phyloP scores from a whole-genome alignment of 148 eudicot genomes.

The Bassia scoparia region DNA sequence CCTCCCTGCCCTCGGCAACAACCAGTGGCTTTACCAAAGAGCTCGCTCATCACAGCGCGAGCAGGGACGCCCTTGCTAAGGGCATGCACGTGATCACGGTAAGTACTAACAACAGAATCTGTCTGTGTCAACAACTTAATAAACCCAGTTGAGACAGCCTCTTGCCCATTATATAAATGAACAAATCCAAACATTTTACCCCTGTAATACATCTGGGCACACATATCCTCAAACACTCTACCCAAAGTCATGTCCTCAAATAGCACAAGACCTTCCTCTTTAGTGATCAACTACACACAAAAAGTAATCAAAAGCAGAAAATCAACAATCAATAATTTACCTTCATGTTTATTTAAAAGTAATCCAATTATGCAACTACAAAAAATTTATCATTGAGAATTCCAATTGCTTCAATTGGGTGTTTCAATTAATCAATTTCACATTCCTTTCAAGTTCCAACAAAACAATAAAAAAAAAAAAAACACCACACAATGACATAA shows the following conservation, averaged over 20 bases:
- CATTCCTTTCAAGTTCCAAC: background rate
- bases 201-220: constrained; percentile 95
- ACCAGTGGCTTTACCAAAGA: constrained; percentile 86
- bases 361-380: background rate
- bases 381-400: background rate
- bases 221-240: constrained; percentile 86
- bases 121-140: constrained; percentile 69
- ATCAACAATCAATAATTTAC: constrained; percentile 7
- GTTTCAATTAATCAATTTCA: background rate
- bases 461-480: too few relatives aligned
- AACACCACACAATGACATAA: too few relatives aligned
- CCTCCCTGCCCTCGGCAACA: constrained; percentile 98
- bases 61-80: constrained; percentile 89
- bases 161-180: constrained; percentile 91
- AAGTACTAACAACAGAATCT: constrained; percentile 79
- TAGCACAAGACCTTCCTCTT: constrained; percentile 82
- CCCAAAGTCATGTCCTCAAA: constrained; percentile 87
- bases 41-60: constrained; percentile 90
- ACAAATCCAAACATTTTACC: constrained; percentile 99
- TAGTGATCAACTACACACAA: constrained; percentile 63
- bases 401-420: constrained; percentile 3
- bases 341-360: background rate
- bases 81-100: constrained; percentile 89
- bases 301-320: constrained; percentile 1
- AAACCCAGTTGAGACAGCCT: constrained; percentile 92